A percentile compares a stretch with the other conserved stretches of the same genome.
These are phyloP conservation scores for Zizania latifolia DNA, from an alignment of 176 grass and related monocot species.

Conservation along the genomic window DNA sequence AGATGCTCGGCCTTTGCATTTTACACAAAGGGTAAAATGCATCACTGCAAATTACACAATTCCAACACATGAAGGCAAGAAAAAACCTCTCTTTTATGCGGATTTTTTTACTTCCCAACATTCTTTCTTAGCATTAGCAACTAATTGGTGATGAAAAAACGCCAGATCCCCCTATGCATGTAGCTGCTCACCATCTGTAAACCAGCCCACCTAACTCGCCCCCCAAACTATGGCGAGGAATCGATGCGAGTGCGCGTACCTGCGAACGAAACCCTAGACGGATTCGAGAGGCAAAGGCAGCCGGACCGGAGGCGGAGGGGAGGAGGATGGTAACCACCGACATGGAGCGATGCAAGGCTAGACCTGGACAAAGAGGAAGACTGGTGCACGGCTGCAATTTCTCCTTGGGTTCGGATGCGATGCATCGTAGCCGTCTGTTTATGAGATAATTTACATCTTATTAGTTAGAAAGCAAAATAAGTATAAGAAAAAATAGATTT, in stretches of 20 bases:
- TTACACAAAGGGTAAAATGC: no score
- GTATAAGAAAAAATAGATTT: no score
- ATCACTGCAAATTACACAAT: not conserved
- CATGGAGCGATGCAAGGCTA: not conserved
- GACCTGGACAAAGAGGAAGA: not conserved
- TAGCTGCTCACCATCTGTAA: not conserved
- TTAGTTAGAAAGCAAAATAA: no score
- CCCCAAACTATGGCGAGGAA: not conserved
- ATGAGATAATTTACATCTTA: not conserved
- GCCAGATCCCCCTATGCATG: not conserved
- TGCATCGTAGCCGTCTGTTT: not conserved
- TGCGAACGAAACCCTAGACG: not conserved
- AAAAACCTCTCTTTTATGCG: not conserved
- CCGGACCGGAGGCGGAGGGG: not conserved
- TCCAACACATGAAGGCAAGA: not conserved
- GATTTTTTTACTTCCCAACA: not conserved
- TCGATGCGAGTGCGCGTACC: not conserved
- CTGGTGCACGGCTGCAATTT: not conserved
- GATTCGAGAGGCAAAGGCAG: not conserved
- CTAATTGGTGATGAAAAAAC: not conserved
- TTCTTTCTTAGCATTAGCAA: not conserved
- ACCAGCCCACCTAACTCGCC: not conserved
- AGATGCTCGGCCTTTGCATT: no score
- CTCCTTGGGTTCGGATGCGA: not conserved
- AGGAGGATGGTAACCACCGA: not conserved